These are phyloP conservation scores for Parastagonospora nodorum DNA, from an alignment of 2,329 filamentous ascomycete genomes.

Conservation along the genomic window DNA sequence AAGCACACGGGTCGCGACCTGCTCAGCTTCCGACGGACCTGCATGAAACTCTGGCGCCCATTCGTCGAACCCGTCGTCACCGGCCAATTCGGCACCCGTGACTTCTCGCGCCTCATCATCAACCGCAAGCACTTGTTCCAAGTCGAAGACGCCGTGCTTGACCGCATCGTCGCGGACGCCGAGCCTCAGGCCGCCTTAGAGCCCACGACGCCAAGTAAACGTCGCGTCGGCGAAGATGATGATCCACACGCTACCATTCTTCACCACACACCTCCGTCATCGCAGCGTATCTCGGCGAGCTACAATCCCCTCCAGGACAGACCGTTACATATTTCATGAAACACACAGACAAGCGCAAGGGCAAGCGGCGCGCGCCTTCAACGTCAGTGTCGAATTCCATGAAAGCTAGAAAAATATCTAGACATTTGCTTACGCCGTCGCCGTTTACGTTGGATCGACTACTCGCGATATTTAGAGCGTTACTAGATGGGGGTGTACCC, in stretches of 20 bases:
- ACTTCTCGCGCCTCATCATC: constrained; percentile 84
- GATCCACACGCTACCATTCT: constrained; percentile 66
- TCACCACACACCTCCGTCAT: constrained; percentile 75
- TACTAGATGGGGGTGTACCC: constrained; percentile 56
- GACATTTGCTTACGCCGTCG: constrained; percentile 76
- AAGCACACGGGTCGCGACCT: constrained; percentile 82
- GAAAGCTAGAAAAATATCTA: constrained; percentile 73
- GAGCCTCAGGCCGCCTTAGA: constrained; percentile 3
- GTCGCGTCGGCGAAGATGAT: constrained; percentile 26
- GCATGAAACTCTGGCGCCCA: constrained; percentile 77
- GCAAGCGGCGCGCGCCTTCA: constrained; percentile 47
- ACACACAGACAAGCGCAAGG: constrained; percentile 58
- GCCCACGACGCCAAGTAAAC: constrained; percentile 16
- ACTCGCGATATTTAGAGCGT: constrained; percentile 75
- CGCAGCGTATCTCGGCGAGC: constrained; percentile 78
- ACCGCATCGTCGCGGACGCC: constrained; percentile 55
- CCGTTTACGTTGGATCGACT: constrained; percentile 79
- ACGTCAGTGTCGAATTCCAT: constrained; percentile 15
- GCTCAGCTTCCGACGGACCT: constrained; percentile 71
- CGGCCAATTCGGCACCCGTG: constrained; percentile 74
- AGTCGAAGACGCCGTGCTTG: constrained; percentile 71
- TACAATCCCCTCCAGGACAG: constrained; percentile 78
- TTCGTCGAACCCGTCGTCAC: constrained; percentile 80
- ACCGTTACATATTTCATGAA: constrained; percentile 77
- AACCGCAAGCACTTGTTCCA: constrained; percentile 72